Evolutionary conservation across 768 basidiomycete genomes (phyloP).

Genomic region (Cubamyces lactineus): DNA sequence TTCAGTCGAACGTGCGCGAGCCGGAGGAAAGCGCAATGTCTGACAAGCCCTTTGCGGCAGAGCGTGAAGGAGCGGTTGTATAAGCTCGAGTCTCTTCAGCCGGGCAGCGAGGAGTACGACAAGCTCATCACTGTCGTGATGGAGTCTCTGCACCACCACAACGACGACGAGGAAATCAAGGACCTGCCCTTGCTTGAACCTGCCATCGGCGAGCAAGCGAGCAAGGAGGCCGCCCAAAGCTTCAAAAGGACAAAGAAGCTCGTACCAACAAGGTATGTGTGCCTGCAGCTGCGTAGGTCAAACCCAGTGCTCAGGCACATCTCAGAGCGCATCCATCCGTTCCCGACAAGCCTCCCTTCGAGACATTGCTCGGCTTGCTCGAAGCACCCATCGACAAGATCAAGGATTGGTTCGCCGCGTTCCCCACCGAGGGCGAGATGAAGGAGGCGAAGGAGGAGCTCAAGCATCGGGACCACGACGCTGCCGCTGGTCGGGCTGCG

Average conservation of each 20-base stretch:
- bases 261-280: constrained; percentile 57
- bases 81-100: constrained; percentile 47
- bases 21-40: neutral
- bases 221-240: constrained; percentile 46
- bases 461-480: constrained; percentile 35
- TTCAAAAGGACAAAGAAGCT: constrained; percentile 66
- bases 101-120: constrained; percentile 49
- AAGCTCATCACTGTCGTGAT: constrained; percentile 48
- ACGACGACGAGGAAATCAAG: constrained; percentile 57
- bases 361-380: constrained; percentile 59
- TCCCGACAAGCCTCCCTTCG: constrained; percentile 62
- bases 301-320: neutral
- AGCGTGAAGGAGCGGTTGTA: constrained; percentile 46
- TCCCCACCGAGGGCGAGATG: constrained; percentile 60
- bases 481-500: constrained; percentile 26
- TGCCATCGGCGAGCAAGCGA: constrained; percentile 47
- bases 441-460: constrained; percentile 40
- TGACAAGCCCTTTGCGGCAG: neutral
- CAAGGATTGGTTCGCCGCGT: constrained; percentile 56
- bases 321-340: constrained; percentile 52
- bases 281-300: neutral
- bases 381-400: constrained; percentile 61
- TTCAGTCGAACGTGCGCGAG: neutral
- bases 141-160: constrained; percentile 53
- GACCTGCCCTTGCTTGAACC: constrained; percentile 60